phyloP scores from a whole-genome alignment of 352 stramenopile species.

The Phytophthora citrophthora region DNA sequence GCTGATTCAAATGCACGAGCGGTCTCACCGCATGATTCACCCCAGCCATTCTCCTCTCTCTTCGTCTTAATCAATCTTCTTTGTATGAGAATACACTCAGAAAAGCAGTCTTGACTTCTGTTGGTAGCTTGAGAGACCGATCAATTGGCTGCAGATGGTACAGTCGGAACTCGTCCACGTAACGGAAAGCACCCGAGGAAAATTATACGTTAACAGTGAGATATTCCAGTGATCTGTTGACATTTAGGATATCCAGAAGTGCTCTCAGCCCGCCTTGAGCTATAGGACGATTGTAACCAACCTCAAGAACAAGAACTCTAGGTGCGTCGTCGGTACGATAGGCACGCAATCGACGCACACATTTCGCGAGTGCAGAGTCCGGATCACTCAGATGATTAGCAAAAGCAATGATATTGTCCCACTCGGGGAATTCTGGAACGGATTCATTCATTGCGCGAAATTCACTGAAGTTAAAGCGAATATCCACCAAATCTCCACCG shows the following conservation, averaged over 20 bases:
- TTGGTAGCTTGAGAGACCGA: not conserved
- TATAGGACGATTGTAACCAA: not conserved
- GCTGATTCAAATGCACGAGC: not conserved
- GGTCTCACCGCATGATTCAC: not conserved
- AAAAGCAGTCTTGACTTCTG: too few species aligned
- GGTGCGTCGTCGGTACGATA: not conserved
- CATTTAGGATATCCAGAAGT: not conserved
- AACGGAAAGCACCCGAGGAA: too few species aligned
- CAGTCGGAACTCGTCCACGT: too few species aligned
- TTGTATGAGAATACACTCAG: too few species aligned
- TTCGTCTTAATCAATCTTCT: too few species aligned
- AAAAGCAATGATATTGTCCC: not conserved
- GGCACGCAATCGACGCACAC: not conserved
- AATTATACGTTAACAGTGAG: too few species aligned
- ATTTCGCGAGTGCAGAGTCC: not conserved
- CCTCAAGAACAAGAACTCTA: not conserved
- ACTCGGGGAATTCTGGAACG: not conserved
- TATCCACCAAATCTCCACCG: not conserved
- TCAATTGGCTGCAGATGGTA: too few species aligned
- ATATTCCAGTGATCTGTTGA: constrained; percentile 7
- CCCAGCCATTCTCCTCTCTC: not conserved
- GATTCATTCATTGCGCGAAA: not conserved
- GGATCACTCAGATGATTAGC: not conserved
- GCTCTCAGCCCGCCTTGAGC: not conserved
- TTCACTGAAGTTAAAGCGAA: constrained; percentile 3